Conservation (phyloP, 2,329 filamentous ascomycete genomes). For the Neofusicoccum laricinum region DNA sequence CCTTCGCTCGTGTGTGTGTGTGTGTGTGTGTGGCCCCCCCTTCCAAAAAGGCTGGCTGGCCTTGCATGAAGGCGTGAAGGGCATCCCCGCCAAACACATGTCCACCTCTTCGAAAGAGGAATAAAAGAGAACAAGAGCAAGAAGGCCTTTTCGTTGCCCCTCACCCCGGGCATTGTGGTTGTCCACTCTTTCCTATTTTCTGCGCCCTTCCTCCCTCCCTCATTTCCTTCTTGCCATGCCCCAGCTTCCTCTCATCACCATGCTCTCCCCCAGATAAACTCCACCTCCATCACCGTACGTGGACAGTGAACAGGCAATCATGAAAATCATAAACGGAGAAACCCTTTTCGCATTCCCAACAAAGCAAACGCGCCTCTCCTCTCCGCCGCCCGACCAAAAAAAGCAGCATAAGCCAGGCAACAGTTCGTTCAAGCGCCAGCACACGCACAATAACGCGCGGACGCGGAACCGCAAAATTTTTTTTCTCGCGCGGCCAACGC, state of each 20-base stretch:
- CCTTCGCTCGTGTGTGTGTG: not conserved
- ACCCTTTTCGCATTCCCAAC: not conserved
- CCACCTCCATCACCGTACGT: not conserved
- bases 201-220: not conserved
- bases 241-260: not conserved
- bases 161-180: not conserved
- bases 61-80: not conserved
- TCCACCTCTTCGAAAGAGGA: not conserved
- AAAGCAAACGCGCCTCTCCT: not conserved
- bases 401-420: no score
- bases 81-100: not conserved
- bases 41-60: not conserved
- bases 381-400: no score
- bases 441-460: not conserved
- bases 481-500: not conserved
- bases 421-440: no score
- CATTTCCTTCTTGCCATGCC: no score
- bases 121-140: not conserved
- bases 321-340: not conserved
- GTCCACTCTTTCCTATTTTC: not conserved
- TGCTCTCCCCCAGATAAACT: not conserved
- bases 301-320: not conserved
- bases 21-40: not conserved
- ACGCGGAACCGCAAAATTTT: not conserved
- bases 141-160: not conserved